These are phyloP conservation scores for Nitzschia putrida DNA, from an alignment of 108 stramenopile species.

Conservation along the genomic window DNA sequence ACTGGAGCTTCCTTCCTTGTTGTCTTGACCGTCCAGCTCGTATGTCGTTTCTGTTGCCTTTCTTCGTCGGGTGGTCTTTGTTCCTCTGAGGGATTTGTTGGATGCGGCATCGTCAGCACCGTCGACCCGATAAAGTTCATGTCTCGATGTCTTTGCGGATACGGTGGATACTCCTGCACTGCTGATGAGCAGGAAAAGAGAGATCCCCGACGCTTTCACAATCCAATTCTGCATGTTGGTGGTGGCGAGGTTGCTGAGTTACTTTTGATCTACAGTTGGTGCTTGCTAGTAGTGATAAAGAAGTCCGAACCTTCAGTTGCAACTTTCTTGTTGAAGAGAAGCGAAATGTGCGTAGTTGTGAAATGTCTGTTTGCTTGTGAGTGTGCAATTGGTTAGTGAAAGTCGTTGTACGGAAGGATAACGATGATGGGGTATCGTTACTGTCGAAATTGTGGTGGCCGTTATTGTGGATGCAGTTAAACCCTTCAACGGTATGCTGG, in stretches of 20 bases:
- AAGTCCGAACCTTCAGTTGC: too few relatives aligned
- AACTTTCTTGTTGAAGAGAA: too few relatives aligned
- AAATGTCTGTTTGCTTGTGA: too few relatives aligned
- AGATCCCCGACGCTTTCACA: background rate
- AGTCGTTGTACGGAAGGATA: conserved; percentile 11
- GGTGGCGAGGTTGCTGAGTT: too few relatives aligned
- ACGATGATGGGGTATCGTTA: conserved; percentile 5
- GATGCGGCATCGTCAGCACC: background rate
- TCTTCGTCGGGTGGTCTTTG: background rate
- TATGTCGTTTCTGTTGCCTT: background rate
- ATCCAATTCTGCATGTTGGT: background rate
- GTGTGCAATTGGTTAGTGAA: background rate
- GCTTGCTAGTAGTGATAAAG: too few relatives aligned
- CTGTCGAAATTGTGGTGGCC: conserved; percentile 18
- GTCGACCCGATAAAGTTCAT: conserved; percentile 13
- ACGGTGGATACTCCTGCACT: background rate
- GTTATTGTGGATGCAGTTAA: conserved; percentile 9
- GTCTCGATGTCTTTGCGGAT: background rate
- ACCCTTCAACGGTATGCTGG: conserved; percentile 3
- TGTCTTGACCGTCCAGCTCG: background rate
- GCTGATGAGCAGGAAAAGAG: background rate
- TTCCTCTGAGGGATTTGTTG: conserved; percentile 3
- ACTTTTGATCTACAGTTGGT: too few relatives aligned
- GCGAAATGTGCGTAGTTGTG: too few relatives aligned
- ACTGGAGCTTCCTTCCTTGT: background rate